Percentiles rank a stretch among this genome's conserved stretches.
Conservation (phyloP, 257 asterid genomes). For the Solanum okadae region DNA sequence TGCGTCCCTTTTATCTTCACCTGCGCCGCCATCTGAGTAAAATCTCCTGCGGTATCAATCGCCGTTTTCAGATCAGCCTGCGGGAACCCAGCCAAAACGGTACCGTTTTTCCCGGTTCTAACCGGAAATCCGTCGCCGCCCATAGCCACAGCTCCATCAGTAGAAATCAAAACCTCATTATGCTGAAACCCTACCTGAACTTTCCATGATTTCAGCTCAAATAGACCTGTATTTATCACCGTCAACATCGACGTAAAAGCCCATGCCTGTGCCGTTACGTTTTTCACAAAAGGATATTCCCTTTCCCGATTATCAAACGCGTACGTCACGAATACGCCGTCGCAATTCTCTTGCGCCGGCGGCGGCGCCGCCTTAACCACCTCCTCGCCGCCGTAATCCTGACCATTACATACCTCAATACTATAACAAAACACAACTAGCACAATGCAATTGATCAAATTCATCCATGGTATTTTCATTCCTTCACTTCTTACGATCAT, state of each 20-base stretch:
- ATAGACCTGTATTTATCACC: conserved; percentile 47
- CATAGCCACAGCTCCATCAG: conserved; percentile 60
- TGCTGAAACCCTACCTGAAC: conserved; percentile 53
- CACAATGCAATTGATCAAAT: not conserved
- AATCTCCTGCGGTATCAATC: conserved; percentile 81
- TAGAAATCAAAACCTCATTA: conserved; percentile 63
- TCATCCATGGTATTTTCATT: conserved; percentile 30
- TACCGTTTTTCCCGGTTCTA: conserved; percentile 58
- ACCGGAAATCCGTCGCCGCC: conserved; percentile 54
- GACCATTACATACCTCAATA: conserved; percentile 4
- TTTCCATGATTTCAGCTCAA: conserved; percentile 71
- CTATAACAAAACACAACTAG: conserved; percentile 15
- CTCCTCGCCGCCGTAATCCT: conserved; percentile 30
- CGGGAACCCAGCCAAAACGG: conserved; percentile 62
- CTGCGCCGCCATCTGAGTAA: conserved; percentile 50
- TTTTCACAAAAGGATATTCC: conserved; percentile 60
- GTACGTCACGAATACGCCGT: conserved; percentile 61
- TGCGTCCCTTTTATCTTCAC: conserved; percentile 56
- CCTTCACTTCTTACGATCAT: conserved; percentile 10
- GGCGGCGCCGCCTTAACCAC: conserved; percentile 28
- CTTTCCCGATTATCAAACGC: conserved; percentile 54
- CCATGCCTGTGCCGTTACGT: conserved; percentile 85
- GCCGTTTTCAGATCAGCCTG: conserved; percentile 74
- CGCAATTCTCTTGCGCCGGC: conserved; percentile 40
- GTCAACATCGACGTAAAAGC: conserved; percentile 40